These are phyloP conservation scores for Brettanomyces bruxellensis DNA, from an alignment of 805 yeast species.

Conservation along the genomic window DNA sequence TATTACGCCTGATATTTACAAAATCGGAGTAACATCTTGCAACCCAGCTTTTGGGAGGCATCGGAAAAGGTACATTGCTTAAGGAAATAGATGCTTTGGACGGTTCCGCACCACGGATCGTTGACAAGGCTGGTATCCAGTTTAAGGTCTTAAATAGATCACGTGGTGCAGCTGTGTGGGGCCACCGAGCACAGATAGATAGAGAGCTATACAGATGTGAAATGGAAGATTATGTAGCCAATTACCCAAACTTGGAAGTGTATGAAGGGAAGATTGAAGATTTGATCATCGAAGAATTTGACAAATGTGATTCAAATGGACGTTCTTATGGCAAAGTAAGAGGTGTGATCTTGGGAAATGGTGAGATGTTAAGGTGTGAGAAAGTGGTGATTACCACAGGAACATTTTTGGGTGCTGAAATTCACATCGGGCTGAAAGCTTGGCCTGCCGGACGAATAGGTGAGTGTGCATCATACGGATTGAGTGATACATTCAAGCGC, in stretches of 20 bases:
- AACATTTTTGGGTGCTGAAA: conserved; percentile 89
- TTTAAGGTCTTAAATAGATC: conserved; percentile 79
- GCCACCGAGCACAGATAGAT: conserved; percentile 95
- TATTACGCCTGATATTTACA: conserved; percentile 64
- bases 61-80: conserved; percentile 90
- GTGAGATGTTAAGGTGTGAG: conserved; percentile 46
- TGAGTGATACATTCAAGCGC: conserved; percentile 64
- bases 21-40: conserved; percentile 92
- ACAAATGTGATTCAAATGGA: conserved; percentile 28
- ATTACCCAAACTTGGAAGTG: conserved; percentile 49
- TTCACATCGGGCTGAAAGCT: conserved; percentile 75
- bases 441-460: conserved; percentile 93
- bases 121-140: conserved; percentile 89
- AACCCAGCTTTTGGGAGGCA: conserved; percentile 97
- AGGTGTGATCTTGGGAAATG: conserved; percentile 72
- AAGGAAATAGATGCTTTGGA: conserved; percentile 95
- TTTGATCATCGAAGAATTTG: conserved; percentile 43
- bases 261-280: conserved; percentile 78
- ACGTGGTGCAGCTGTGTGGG: conserved; percentile 96
- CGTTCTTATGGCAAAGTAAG: conserved; percentile 37
- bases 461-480: conserved; percentile 84
- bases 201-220: conserved; percentile 65
- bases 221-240: conserved; percentile 62
- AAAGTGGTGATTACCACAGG: conserved; percentile 91
- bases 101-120: conserved; percentile 81